Evolutionary conservation across 2,329 filamentous ascomycete genomes (phyloP).

Genomic region (Nigrospora sphaerica): DNA sequence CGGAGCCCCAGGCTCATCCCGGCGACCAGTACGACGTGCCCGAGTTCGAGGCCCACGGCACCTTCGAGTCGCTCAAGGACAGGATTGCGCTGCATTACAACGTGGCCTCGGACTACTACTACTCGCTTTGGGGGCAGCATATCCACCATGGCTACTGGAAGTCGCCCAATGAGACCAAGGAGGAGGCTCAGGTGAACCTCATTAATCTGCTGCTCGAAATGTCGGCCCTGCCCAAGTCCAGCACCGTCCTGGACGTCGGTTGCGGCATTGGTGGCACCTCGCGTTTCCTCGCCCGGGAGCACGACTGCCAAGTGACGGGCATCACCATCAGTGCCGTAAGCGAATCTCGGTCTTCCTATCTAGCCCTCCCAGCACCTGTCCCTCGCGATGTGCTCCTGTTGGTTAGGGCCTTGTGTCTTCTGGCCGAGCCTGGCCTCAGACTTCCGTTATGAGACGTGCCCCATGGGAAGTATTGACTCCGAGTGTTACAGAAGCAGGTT

Average conservation of each 20-base stretch:
- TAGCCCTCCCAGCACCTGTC: too few relatives aligned
- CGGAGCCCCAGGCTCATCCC: slow-evolving; percentile 9
- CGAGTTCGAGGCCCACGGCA: slow-evolving; percentile 15
- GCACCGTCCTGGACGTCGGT: slow-evolving; percentile 50
- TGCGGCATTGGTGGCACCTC: slow-evolving; percentile 55
- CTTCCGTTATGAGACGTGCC: too few relatives aligned
- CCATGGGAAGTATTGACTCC: too few relatives aligned
- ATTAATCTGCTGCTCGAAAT: slow-evolving; percentile 47
- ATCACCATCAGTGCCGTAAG: slow-evolving; percentile 45
- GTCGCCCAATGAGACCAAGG: slow-evolving; percentile 44
- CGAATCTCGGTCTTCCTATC: too few relatives aligned
- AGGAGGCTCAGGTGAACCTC: slow-evolving; percentile 49
- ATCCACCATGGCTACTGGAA: slow-evolving; percentile 57
- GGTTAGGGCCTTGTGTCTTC: too few relatives aligned
- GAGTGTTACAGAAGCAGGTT: slow-evolving; percentile 37
- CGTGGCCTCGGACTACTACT: slow-evolving; percentile 54
- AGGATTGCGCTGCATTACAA: slow-evolving; percentile 56
- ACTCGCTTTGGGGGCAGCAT: slow-evolving; percentile 56
- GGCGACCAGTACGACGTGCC: slow-evolving; percentile 21
- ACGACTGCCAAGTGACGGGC: slow-evolving; percentile 47
- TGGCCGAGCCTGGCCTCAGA: too few relatives aligned
- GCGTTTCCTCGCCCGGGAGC: slow-evolving; percentile 44
- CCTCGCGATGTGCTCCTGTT: too few relatives aligned
- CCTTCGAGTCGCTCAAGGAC: slow-evolving; percentile 37
- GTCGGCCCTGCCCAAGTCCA: slow-evolving; percentile 27